Conservation (phyloP, 108 stramenopile species). For the Stephanodiscus minutulus region DNA sequence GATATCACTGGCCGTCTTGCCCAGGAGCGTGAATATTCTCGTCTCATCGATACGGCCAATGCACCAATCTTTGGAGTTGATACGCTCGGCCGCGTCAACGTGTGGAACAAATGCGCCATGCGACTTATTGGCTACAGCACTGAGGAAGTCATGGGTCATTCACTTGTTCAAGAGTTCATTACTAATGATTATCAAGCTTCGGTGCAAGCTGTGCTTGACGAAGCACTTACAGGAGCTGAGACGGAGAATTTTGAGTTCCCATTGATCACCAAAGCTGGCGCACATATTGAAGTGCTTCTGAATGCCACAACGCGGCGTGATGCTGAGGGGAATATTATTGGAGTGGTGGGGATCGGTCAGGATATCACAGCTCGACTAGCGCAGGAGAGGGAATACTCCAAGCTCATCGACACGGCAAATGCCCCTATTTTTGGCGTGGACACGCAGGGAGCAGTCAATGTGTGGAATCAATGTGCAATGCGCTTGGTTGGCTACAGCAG, state of each 20-base stretch:
- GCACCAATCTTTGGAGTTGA: conserved; percentile 68
- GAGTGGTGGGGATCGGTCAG: conserved; percentile 63
- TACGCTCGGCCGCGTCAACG: conserved; percentile 51
- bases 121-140: conserved; percentile 70
- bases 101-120: conserved; percentile 54
- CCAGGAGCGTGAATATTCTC: conserved; percentile 20
- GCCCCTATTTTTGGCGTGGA: conserved; percentile 83
- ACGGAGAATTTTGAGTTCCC: conserved; percentile 48
- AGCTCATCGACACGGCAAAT: conserved; percentile 74
- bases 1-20: conserved; percentile 55
- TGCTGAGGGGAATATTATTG: conserved; percentile 42
- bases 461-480: conserved; percentile 22
- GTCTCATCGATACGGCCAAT: conserved; percentile 63
- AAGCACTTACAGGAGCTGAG: too few species aligned
- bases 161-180: conserved; percentile 74
- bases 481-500: conserved; percentile 27
- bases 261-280: conserved; percentile 45
- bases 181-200: conserved; percentile 46
- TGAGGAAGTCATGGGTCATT: conserved; percentile 70
- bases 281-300: conserved; percentile 5
- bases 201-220: conserved; percentile 53
- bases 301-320: conserved; percentile 34
- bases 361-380: conserved; percentile 54
- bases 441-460: conserved; percentile 47
- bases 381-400: conserved; percentile 36